These are phyloP conservation scores for Raphanus raphanistrum DNA, from an alignment of 345 rosid genomes.

Conservation along the genomic window DNA sequence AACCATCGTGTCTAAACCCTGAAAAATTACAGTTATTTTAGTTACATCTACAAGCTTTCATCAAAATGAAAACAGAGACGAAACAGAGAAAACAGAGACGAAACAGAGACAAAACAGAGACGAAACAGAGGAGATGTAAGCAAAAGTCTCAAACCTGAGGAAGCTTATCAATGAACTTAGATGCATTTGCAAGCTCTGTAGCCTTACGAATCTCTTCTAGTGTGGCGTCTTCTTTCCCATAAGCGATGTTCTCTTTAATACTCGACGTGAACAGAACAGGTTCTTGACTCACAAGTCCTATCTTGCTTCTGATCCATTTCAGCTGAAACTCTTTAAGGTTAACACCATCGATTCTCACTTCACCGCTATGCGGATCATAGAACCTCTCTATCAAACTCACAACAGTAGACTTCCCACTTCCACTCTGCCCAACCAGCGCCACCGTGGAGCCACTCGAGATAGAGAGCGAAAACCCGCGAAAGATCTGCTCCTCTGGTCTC, in stretches of 20 bases:
- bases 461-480: constrained; percentile 51
- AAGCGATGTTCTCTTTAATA: constrained; percentile 61
- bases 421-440: constrained; percentile 74
- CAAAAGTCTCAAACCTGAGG: constrained; percentile 48
- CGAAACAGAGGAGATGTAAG: constrained; percentile 9
- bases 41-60: constrained; percentile 10
- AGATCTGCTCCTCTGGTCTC: constrained; percentile 58
- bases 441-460: constrained; percentile 57
- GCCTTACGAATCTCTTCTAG: constrained; percentile 58
- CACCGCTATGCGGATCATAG: constrained; percentile 59
- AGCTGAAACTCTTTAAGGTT: constrained; percentile 60
- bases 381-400: constrained; percentile 73
- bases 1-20: constrained; percentile 74
- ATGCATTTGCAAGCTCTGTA: constrained; percentile 59
- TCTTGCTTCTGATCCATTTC: constrained; percentile 63
- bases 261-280: constrained; percentile 63
- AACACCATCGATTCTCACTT: constrained; percentile 58
- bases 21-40: constrained; percentile 11
- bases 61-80: not conserved
- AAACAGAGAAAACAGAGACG: not conserved
- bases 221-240: constrained; percentile 57
- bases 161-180: constrained; percentile 59
- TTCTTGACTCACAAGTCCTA: constrained; percentile 80
- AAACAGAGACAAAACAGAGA: constrained; percentile 12
- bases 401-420: constrained; percentile 72